Evolutionary conservation across 78 protist genomes (phyloP).

Genomic region (Cavenderia fasciculata): DNA sequence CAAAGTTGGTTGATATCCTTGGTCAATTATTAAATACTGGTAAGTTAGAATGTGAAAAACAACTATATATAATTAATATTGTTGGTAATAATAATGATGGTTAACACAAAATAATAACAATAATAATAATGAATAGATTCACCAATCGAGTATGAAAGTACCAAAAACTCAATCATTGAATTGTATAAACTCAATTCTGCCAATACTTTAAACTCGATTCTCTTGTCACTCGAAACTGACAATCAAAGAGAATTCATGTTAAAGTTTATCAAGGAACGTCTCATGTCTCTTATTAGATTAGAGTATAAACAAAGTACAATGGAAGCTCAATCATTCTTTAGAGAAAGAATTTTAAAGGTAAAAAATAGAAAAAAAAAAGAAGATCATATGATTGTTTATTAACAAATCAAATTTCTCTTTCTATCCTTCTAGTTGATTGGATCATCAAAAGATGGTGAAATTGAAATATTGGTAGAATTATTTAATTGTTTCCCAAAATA

Average conservation of each 20-base stretch:
- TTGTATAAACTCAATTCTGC: constrained; percentile 50
- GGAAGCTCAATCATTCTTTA: constrained; percentile 39
- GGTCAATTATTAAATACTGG: constrained; percentile 61
- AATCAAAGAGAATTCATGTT: constrained; percentile 26
- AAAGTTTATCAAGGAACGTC: not conserved
- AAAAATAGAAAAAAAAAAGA: no score
- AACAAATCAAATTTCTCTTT: no score
- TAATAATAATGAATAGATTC: constrained; percentile 22
- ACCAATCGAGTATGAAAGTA: constrained; percentile 28
- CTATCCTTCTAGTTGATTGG: constrained; percentile 21
- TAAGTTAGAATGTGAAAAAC: not conserved
- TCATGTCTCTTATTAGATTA: constrained; percentile 19
- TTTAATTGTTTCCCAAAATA: constrained; percentile 52
- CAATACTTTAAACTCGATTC: constrained; percentile 13
- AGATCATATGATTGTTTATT: no score
- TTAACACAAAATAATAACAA: not conserved
- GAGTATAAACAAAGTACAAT: constrained; percentile 18
- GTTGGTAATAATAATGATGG: not conserved
- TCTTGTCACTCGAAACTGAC: constrained; percentile 30
- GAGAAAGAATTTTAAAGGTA: constrained; percentile 22
- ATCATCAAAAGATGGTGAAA: not conserved
- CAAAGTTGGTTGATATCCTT: constrained; percentile 52
- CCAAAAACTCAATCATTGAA: constrained; percentile 9
- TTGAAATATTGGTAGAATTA: constrained; percentile 10
- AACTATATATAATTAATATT: not conserved